Base-by-base conservation (phyloP, 2,329 filamentous ascomycete genomes). In the Aureobasidium namibiae region DNA sequence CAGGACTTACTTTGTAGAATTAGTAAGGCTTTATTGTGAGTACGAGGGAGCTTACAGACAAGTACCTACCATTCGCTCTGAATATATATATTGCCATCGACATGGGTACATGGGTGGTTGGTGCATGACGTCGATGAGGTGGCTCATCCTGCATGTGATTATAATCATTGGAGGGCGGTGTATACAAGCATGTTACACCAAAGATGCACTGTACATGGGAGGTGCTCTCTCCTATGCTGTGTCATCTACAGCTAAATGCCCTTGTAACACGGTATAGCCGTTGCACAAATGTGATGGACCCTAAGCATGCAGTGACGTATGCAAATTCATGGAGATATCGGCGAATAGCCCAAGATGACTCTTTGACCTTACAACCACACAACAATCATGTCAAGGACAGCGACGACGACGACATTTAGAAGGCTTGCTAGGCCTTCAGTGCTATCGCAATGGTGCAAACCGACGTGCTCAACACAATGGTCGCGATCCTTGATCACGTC, bases 101-200 rank as follows among this genome's bases (percentile, higher is more conserved):
- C 29, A 56, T 42, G 50, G 52, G 39, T 56, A 36, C 29, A 56
- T 42, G 50, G 52, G 39, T 56, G 52, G 52, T 54, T 41, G 50
- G 50, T 31, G 36, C 52, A 56, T 56, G 52, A 56, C 52, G 52
- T 56, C 39, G 52, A 39, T 21, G n/a, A 34, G 39, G 39, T 56
- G 52, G 39, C 39, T 45, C 52, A 45, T 34, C 14, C 39, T 44
- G 39, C 52, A 44, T 56, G 52, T 56, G 52, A 56, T 56, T 2
- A 1, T 24, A 24, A 2, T 11, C 23, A 24, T 56, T 45, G 52
- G 52, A 6, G 8, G n/a, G 8, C 8, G 24, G 33, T 41, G 49
- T 9, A 31, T 53, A 16, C 9, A 31, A 10, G 21, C 36, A 41
- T 33, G 50, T 54, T 33, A 42, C 24, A 42, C 36, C 23, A 16